Percentiles rank a stretch among this genome's conserved stretches.
These are phyloP conservation scores for Diatrype stigma DNA, from an alignment of 2,329 filamentous ascomycete species.

Conservation along the genomic window DNA sequence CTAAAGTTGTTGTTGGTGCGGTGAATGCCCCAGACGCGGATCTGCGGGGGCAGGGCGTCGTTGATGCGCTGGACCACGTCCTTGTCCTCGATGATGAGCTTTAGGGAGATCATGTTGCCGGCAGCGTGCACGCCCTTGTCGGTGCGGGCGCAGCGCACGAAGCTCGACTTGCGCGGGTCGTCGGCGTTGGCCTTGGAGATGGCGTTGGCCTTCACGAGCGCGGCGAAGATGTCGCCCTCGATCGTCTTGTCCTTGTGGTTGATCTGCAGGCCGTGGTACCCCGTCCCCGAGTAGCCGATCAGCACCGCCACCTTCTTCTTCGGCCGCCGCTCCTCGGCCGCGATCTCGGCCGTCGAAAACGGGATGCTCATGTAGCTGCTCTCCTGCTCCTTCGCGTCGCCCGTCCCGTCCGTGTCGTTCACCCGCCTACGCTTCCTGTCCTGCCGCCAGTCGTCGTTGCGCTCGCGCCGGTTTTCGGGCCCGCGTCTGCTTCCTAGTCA, in stretches of 20 bases:
- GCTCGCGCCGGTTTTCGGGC: slow-evolving; percentile 47
- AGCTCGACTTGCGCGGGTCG: slow-evolving; percentile 92
- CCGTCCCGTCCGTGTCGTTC: slow-evolving; percentile 25
- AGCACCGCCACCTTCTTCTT: slow-evolving; percentile 96
- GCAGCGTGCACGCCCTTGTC: slow-evolving; percentile 98
- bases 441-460: slow-evolving; percentile 45
- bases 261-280: slow-evolving; percentile 97
- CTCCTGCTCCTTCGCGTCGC: slow-evolving; percentile 30
- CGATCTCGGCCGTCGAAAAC: slow-evolving; percentile 75
- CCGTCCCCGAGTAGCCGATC: slow-evolving; percentile 92
- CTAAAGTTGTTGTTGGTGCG: slow-evolving; percentile 88
- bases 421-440: slow-evolving; percentile 52
- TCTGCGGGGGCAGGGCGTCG: slow-evolving; percentile 75
- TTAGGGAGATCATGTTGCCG: slow-evolving; percentile 90
- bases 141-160: slow-evolving; percentile 90
- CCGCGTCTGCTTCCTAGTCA: slow-evolving; percentile 50
- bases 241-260: slow-evolving; percentile 82
- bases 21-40: slow-evolving; percentile 91
- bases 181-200: slow-evolving; percentile 97
- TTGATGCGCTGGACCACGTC: slow-evolving; percentile 92
- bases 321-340: slow-evolving; percentile 77
- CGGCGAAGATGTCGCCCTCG: slow-evolving; percentile 89
- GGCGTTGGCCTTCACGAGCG: slow-evolving; percentile 84
- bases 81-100: slow-evolving; percentile 89
- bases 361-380: slow-evolving; percentile 52